Base-by-base conservation (phyloP, 2,329 filamentous ascomycete genomes). In the Lojkania enalia region DNA sequence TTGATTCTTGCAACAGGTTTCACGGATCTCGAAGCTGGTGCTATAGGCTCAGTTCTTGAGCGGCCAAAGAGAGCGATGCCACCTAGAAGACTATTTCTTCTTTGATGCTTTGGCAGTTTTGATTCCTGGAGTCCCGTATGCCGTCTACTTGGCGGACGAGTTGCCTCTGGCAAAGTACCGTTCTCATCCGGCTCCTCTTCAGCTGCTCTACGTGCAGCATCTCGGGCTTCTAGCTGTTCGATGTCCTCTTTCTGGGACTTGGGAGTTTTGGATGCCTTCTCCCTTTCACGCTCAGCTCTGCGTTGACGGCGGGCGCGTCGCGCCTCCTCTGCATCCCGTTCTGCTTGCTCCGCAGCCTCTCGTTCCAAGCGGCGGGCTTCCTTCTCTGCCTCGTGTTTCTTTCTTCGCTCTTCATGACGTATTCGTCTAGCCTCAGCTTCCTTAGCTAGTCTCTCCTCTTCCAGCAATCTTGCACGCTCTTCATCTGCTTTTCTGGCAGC, bases 11-110 rank as follows among this genome's bases (percentile, higher is more conserved):
- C 36, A 3, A 53, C 47, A 6, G 61, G 55, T 20, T 60, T 63
- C 20, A 52, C 49, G 9, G 60, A 39, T 37, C 54, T 66, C 4
- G 63, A 48, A 3, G 41, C 50, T 11, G 60, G 57, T 5, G 58
- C 51, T 1, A 49, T 42, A 11, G 63, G 45, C 18, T 69, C 66
- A 4, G 60, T 54, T 42, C 63, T 67, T 11, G 64, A 65, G 6
- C 64, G 59, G 21, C 63, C 57, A 38, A 68, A 68, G 1, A 64
- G 46, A 2, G 45, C 48, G 20, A 63, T 48, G 5, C 64, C 63
- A 5, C 63, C 62, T 21, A 69, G 50, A 2, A 67, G 44, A 32
- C 63, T 66, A 31, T 57, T 63, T 13, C 64, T 61, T 29, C 49
- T 48, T 11, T 50, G 50, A 13, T 42, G 18, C 18, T 42, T 32